Conservation (phyloP, 148 eudicot genomes). For the Rhododendron ovatum region DNA sequence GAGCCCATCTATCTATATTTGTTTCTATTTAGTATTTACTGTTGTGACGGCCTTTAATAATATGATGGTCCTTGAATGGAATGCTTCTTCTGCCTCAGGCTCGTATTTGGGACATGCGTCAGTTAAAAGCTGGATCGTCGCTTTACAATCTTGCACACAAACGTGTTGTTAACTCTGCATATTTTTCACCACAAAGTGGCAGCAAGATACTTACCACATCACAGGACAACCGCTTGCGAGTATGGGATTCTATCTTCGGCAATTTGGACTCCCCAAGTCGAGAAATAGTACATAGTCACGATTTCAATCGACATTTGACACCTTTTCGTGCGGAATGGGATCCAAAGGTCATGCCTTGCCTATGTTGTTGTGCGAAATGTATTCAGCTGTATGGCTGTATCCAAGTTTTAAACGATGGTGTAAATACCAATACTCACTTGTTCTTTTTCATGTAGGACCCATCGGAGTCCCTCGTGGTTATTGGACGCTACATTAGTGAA, state of each 20-base stretch:
- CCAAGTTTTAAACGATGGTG: neutral
- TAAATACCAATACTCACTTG: neutral
- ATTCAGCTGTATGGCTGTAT: neutral
- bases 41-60: neutral
- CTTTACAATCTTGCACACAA: conserved; percentile 62
- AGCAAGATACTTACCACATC: conserved; percentile 90
- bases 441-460: conserved; percentile 51
- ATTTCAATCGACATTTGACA: conserved; percentile 90
- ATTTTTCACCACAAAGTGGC: conserved; percentile 87
- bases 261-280: conserved; percentile 84
- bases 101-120: conserved; percentile 92
- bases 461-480: conserved; percentile 88
- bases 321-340: conserved; percentile 98
- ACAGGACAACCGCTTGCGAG: conserved; percentile 85
- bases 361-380: neutral
- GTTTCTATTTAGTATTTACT: neutral
- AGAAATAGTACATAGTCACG: conserved; percentile 97
- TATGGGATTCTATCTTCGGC: conserved; percentile 87
- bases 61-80: neutral
- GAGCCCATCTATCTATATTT: neutral
- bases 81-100: conserved; percentile 43
- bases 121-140: conserved; percentile 63
- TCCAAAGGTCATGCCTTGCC: conserved; percentile 62
- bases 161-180: conserved; percentile 96
- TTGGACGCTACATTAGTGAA: conserved; percentile 97